These are phyloP conservation scores for Fragosphaeria purpurea DNA, from an alignment of 2,329 filamentous ascomycete genomes.

Conservation along the genomic window DNA sequence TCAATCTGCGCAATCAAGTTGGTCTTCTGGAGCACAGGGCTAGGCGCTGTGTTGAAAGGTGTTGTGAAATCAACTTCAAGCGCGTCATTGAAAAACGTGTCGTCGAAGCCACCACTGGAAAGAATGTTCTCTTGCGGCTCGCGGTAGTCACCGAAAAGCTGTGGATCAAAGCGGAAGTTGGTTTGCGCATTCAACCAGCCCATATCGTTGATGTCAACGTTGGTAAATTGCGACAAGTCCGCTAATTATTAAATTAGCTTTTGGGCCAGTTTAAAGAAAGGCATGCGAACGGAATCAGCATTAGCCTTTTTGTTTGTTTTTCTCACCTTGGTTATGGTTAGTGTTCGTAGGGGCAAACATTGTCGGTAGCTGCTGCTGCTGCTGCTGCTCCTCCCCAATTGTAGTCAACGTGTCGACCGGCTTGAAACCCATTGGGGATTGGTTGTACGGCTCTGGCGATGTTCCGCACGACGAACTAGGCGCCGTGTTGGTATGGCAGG, in stretches of 20 bases:
- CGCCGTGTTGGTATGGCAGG: constrained; percentile 49
- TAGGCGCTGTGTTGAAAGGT: constrained; percentile 61
- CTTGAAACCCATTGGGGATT: constrained; percentile 59
- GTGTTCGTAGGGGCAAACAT: constrained; percentile 34
- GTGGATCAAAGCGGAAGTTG: constrained; percentile 78
- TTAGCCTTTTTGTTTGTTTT: not conserved
- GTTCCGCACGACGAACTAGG: constrained; percentile 62
- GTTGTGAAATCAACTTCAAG: constrained; percentile 73
- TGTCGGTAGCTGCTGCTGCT: constrained; percentile 18
- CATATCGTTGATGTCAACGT: constrained; percentile 46
- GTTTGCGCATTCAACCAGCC: constrained; percentile 74
- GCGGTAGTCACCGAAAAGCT: constrained; percentile 84
- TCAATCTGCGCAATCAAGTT: constrained; percentile 73
- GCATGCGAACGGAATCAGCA: too few species aligned
- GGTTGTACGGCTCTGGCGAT: constrained; percentile 64
- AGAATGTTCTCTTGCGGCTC: constrained; percentile 79
- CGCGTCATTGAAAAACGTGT: constrained; percentile 61
- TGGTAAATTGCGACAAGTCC: constrained; percentile 29
- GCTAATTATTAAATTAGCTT: constrained; percentile 7
- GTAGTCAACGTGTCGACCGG: constrained; percentile 52
- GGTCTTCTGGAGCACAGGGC: constrained; percentile 41
- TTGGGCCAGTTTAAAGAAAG: too few species aligned
- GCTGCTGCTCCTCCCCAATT: constrained; percentile 52
- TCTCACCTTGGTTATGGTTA: constrained; percentile 23
- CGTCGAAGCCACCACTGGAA: constrained; percentile 58